Conservation (phyloP, 2,329 filamentous ascomycete species). For the Beauveria scarabaeidicola region DNA sequence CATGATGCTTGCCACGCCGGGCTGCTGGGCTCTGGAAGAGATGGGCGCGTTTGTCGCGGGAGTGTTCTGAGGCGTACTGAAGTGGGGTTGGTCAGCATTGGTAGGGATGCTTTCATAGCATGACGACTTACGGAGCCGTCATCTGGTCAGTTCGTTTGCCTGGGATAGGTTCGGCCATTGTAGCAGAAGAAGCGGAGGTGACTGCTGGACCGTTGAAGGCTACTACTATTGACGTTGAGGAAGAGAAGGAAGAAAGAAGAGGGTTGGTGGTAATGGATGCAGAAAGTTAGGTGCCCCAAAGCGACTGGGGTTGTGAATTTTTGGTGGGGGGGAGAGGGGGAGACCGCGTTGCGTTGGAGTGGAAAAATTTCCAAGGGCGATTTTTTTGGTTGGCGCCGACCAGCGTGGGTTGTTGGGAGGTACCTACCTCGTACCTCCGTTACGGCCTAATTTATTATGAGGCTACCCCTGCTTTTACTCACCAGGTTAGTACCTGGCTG, state of each 20-base stretch:
- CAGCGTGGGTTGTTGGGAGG: conserved; percentile 9
- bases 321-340: conserved; percentile 27
- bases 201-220: conserved; percentile 5
- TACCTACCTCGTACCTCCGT: not conserved
- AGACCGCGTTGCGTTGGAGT: conserved; percentile 14
- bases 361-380: conserved; percentile 27
- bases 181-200: conserved; percentile 23
- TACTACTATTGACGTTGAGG: conserved; percentile 15
- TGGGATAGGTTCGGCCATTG: conserved; percentile 56
- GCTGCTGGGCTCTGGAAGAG: conserved; percentile 93
- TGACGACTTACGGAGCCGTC: conserved; percentile 48
- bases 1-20: conserved; percentile 88
- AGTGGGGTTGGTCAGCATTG: conserved; percentile 33
- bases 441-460: not conserved
- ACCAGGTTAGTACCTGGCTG: no score
- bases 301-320: conserved; percentile 27
- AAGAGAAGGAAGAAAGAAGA: conserved; percentile 16
- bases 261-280: conserved; percentile 21
- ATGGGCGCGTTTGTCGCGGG: conserved; percentile 93
- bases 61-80: conserved; percentile 95
- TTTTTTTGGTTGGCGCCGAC: conserved; percentile 13
- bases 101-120: conserved; percentile 19
- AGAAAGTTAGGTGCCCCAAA: conserved; percentile 25
- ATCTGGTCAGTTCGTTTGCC: conserved; percentile 51
- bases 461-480: not conserved